These are phyloP conservation scores for Clarireedia monteithiana DNA, from an alignment of 2,329 filamentous ascomycete species.

Conservation along the genomic window DNA sequence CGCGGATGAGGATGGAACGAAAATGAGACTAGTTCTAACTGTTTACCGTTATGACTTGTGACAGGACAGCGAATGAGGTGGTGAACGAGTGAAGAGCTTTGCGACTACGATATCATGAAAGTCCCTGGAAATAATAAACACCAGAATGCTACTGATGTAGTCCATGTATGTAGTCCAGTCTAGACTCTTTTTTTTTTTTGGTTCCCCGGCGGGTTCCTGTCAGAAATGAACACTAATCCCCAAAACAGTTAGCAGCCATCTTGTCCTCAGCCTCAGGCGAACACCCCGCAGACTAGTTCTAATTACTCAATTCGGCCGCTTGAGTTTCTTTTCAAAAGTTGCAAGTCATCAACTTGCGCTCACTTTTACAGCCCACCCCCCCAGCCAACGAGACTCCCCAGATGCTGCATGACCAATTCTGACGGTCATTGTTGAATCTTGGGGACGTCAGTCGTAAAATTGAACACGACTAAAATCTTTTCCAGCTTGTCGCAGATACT, in stretches of 20 bases:
- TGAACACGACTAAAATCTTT: constrained; percentile 8
- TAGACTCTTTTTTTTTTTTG: background rate
- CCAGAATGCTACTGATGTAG: background rate
- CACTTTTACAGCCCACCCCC: background rate
- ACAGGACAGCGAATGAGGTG: no score
- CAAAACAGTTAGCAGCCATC: background rate
- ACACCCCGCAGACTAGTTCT: constrained; percentile 5
- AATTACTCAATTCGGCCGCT: background rate
- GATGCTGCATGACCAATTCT: constrained; percentile 9
- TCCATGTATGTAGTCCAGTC: background rate
- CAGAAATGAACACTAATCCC: background rate
- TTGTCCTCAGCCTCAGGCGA: background rate
- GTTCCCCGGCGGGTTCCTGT: background rate
- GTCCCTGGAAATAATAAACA: no score
- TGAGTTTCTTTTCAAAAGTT: constrained; percentile 8
- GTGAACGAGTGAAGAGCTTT: no score
- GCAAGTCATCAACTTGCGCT: constrained; percentile 8
- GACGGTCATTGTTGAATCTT: constrained; percentile 31
- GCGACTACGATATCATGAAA: background rate
- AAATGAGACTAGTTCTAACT: no score
- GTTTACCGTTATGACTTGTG: no score
- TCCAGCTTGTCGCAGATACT: constrained; percentile 3
- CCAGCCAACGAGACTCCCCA: constrained; percentile 7
- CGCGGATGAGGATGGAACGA: no score
- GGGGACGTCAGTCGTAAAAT: constrained; percentile 28